Base-by-base conservation (phyloP, 331 rosid genomes). In the Rosa hybrid region DNA sequence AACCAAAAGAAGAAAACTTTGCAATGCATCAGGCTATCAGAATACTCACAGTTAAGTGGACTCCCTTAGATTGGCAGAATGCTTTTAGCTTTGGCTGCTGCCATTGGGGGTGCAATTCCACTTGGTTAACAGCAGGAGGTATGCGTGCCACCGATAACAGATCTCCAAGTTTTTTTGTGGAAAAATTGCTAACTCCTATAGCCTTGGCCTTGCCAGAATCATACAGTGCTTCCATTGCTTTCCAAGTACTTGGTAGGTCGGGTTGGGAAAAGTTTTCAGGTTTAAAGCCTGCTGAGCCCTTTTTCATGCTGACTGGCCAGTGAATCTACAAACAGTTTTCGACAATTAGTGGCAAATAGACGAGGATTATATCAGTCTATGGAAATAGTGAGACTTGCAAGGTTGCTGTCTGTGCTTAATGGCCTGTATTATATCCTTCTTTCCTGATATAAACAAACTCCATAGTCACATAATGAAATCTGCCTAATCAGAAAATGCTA, bases 41-140 rank as follows among this genome's bases (percentile, higher is more conserved):
- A 60, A 45, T n/a, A 83, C 93, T 85, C 81, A 90, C 97, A 59
- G 93, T 87, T 77, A 92, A 71, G 72, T 92, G 97, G 75, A 90
- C 90, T 65, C 95, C 91, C n/a, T 84, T 89, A 63, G 92, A 89
- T 80, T 84, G 76, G 68, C 93, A 90, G 30, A 90, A 85, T 39
- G 78, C 84, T 38, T 86, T 91, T 51, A 92, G 84, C 4, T 87
- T 77, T 59, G 84, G 80, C 79, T 86, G 97, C 76, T 87, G 93
- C 78, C 90, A 80, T 64, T 85, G 74, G 51, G 97, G 93, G 48
- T 92, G 97, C 82, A 89, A 82, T 82, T 92, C 97, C 45, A 92
- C 93, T 88, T 92, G 95, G 84, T 90, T 89, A 65, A 92, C 95
- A 38, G 93, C 91, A 0, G 92, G 95, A 69, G 86, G 92, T 42